Conservation (phyloP, 345 rosid species). For the Citrus mangshanensis region DNA sequence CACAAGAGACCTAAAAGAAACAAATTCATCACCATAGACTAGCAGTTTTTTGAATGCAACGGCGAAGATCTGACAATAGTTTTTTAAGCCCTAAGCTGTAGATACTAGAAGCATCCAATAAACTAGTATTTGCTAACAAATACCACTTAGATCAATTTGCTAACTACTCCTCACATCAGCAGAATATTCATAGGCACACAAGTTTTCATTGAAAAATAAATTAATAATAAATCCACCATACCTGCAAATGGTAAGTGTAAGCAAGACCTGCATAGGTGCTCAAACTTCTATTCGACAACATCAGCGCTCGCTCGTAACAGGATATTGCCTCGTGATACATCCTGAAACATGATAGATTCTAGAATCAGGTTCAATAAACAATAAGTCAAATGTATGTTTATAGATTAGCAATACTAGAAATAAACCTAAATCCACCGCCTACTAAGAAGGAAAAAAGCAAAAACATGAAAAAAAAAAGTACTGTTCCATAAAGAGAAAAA, state of each 20-base stretch:
- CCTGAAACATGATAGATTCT: conserved; percentile 38
- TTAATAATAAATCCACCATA: neutral
- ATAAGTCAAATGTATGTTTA: neutral
- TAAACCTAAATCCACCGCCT: neutral
- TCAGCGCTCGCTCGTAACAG: conserved; percentile 84
- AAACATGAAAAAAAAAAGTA: neutral
- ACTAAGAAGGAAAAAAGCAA: neutral
- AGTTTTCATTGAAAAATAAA: neutral
- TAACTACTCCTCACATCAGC: neutral
- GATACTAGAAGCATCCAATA: neutral
- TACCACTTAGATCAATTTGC: neutral
- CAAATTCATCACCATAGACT: neutral
- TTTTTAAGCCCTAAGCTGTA: neutral
- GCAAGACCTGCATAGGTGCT: conserved; percentile 98
- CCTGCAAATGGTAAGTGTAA: conserved; percentile 82
- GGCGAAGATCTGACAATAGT: neutral
- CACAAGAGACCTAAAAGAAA: conserved; percentile 12
- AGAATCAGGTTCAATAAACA: conserved; percentile 16
- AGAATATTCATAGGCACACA: neutral
- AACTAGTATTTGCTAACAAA: neutral
- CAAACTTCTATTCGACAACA: conserved; percentile 73
- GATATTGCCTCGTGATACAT: conserved; percentile 65
- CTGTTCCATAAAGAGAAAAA: neutral
- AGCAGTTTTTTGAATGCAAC: neutral
- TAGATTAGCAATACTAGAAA: neutral